phyloP scores from a whole-genome alignment of 2,329 filamentous ascomycete genomes.

The Rhynchosporium graminicola region DNA sequence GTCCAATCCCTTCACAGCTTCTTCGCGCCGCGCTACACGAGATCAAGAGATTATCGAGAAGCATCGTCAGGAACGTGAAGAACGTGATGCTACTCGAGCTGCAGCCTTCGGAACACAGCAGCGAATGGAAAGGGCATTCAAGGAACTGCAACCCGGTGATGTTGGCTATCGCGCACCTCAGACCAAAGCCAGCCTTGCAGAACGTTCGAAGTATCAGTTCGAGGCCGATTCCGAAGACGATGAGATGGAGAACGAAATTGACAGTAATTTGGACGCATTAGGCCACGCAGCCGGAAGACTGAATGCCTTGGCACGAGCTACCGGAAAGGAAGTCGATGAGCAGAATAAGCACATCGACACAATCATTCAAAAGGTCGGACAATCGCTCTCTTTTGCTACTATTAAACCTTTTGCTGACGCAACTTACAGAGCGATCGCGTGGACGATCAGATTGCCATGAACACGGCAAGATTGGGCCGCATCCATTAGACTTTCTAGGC shows the following conservation, averaged over 20 bases:
- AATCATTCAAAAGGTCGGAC: constrained; percentile 73
- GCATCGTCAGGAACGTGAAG: constrained; percentile 64
- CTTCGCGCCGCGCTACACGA: constrained; percentile 60
- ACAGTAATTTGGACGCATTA: constrained; percentile 62
- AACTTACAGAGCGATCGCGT: constrained; percentile 73
- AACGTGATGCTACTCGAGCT: constrained; percentile 63
- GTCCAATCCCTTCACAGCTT: constrained; percentile 74
- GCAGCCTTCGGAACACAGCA: constrained; percentile 54
- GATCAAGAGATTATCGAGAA: constrained; percentile 71
- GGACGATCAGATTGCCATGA: constrained; percentile 78
- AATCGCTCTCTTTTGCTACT: constrained; percentile 32
- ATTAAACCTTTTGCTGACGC: constrained; percentile 27
- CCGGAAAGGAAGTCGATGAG: constrained; percentile 71
- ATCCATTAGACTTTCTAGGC: constrained; percentile 32
- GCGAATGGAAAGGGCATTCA: constrained; percentile 55
- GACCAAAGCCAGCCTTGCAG: constrained; percentile 49
- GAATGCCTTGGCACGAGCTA: constrained; percentile 72
- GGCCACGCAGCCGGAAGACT: constrained; percentile 65
- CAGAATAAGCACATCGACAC: constrained; percentile 78
- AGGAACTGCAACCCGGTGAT: constrained; percentile 43
- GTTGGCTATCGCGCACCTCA: constrained; percentile 35
- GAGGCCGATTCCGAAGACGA: constrained; percentile 53
- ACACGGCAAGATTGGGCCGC: constrained; percentile 55
- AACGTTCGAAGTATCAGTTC: constrained; percentile 74
- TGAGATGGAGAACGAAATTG: constrained; percentile 69